Percentiles rank a stretch among this genome's conserved stretches.
Conservation (phyloP, 2,329 filamentous ascomycete genomes). For the Phyllosticta citriasiana region DNA sequence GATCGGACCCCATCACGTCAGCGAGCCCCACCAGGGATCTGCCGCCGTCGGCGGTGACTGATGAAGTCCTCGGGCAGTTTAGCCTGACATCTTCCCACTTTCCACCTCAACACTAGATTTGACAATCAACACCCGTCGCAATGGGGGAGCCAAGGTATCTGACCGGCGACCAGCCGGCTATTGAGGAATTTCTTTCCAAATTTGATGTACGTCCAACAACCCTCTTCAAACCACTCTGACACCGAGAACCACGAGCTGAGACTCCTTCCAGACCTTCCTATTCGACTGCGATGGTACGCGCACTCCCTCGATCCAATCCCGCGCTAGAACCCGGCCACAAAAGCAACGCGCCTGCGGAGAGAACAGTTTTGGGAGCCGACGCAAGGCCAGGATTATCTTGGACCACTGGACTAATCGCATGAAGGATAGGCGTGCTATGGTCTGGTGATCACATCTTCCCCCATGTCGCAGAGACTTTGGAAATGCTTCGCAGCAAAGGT, state of each 20-base stretch:
- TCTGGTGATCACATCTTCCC: conserved; percentile 86
- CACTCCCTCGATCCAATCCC: neutral
- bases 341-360: neutral
- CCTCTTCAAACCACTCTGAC: neutral
- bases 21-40: neutral
- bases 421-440: conserved; percentile 78
- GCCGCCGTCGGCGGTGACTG: neutral
- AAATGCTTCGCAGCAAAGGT: conserved; percentile 76
- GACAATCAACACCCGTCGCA: neutral
- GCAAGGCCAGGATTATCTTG: neutral
- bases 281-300: conserved; percentile 89
- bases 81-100: neutral
- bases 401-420: conserved; percentile 12
- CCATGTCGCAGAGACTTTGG: conserved; percentile 73
- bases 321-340: neutral
- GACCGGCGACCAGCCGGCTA: conserved; percentile 65
- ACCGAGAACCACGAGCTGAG: conserved; percentile 15
- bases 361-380: neutral
- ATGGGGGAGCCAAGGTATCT: conserved; percentile 48
- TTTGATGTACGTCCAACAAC: conserved; percentile 66
- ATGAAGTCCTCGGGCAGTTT: conserved; percentile 16
- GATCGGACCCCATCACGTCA: neutral
- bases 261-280: conserved; percentile 62
- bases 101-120: neutral
- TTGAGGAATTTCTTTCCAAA: conserved; percentile 74